Evolutionary conservation across 106 monocot species (phyloP), one percentile per base, ranked within the genome.

Genomic region (Iris macrosiphon): DNA sequence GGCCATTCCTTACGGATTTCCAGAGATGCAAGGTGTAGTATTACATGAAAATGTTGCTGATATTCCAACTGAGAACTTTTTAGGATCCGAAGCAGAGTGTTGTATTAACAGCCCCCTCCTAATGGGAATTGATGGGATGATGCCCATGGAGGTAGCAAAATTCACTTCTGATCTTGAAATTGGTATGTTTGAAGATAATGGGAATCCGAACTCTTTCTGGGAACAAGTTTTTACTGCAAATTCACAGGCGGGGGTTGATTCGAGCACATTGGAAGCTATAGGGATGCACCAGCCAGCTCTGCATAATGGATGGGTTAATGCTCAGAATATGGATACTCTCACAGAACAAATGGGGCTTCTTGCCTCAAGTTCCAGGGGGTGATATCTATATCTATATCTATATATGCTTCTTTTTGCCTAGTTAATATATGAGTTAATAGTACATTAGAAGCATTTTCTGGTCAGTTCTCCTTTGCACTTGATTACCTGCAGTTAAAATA

Each of bases 141-240:
- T 44, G 2, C 56, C 68, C 25, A 21, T 61, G 17, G 69, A 56
- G 3, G 28, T 14, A 20, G 41, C 50, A 8, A 22, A 29, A 9
- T 22, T 57, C 34, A 29, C 61, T 21, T 1, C 16, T 21, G 47
- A 55, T 31, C n/a, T 49, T 22, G 6, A 30, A 13, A 17, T 58
- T 1, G 39, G 49, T 29, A 25, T 64, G 11, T 40, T 41, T 14
- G 56, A 28, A 5, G 65, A 49, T 7, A 31, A 21, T 4, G 63
- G 44, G 40, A 52, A 70, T 40, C 58, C 69, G 39, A 70, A 76
- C 21, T 52, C 75, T 9, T 76, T 70, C 26, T 64, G 70, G 76
- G 65, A 70, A 39, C 69, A 75, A 14, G 65, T 76, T 31, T 38
- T 70, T 39, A 23, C 45, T 1, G 26, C 42, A 3, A 69, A 64